Evolutionary conservation across 2,329 filamentous ascomycete species (phyloP), one percentile per base, ranked within the genome.

Genomic region (Macrophomina pseudophaseolina): DNA sequence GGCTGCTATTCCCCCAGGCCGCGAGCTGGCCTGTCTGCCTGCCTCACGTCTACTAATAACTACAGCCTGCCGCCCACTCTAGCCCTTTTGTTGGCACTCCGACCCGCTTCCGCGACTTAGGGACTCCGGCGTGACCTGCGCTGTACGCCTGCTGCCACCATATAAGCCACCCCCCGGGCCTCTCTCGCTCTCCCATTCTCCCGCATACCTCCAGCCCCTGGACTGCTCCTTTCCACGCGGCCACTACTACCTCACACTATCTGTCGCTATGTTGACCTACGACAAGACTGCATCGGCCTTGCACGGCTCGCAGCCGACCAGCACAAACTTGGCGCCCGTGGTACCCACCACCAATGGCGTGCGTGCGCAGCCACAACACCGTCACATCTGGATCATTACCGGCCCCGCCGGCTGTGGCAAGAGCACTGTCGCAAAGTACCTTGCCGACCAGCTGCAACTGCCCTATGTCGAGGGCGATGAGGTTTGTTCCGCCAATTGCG

Each of bases 361-460:
- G 33, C 62, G 48, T 6, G 23, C 69, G n/a, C 72, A 74, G 18
- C 71, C 75, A 6, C 73, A 73, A 68, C 78, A 81, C 67, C 79
- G 82, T 69, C 81, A 84, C 74, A 83, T 84, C 66, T 82, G 82
- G 74, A 80, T 85, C 69, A 80, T 86, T 33, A 84, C 82, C 23
- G 84, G 84, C 5, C 83, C 83, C 23, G 83, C 83, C 62, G 84
- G 84, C 42, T 84, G 83, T 69, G 84, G 84, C 33, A 86, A 86
- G 77, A 85, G 80, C 67, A 84, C 83, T 7, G 79, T 85, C 48
- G 83, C 83, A 14, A 79, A 81, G 66, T 77, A 78, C 59, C 75
- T 86, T 11, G 76, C 82, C 7, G 71, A 78, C 16, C 75, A 74
- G 8, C 80, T 84, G 64, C 72, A 72, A 2, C 75, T 83, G 66